Evolutionary conservation across 164 flowering plant species (phyloP).

Genomic region (Amborella trichopoda): DNA sequence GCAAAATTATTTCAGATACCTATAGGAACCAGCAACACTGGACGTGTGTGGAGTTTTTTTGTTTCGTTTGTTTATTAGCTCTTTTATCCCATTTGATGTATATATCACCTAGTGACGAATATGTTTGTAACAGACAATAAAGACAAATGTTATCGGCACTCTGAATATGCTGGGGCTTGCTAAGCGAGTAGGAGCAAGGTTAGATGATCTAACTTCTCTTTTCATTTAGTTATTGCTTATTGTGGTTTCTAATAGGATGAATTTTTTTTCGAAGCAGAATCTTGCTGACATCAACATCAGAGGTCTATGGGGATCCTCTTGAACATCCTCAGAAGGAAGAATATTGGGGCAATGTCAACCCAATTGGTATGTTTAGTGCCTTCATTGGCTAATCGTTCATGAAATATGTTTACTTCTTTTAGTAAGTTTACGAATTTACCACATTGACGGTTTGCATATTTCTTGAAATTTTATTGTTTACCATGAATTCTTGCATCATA

Average conservation of each 20-base stretch:
- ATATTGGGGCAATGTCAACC: slow-evolving; percentile 99
- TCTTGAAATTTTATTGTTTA: no score
- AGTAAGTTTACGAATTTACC: no score
- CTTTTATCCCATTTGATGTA: background rate
- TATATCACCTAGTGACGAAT: background rate
- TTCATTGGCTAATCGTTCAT: no score
- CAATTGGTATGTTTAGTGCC: slow-evolving; percentile 63
- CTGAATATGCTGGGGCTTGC: slow-evolving; percentile 98
- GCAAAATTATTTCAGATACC: no score
- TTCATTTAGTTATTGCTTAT: background rate
- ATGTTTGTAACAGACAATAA: slow-evolving; percentile 38
- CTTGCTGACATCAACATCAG: slow-evolving; percentile 91
- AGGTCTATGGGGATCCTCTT: slow-evolving; percentile 98
- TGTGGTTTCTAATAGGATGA: background rate
- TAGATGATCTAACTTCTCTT: slow-evolving; percentile 3
- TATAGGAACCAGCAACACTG: background rate
- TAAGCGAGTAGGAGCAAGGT: slow-evolving; percentile 97
- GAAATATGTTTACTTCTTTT: no score
- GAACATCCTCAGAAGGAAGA: slow-evolving; percentile 88
- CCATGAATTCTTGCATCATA: no score
- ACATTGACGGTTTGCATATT: no score
- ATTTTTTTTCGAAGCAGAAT: slow-evolving; percentile 30
- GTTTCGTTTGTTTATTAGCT: background rate
- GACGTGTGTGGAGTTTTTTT: background rate
- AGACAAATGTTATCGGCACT: slow-evolving; percentile 97